phyloP scores from a whole-genome alignment of 306 rosid species.

The Lupinus albus region DNA sequence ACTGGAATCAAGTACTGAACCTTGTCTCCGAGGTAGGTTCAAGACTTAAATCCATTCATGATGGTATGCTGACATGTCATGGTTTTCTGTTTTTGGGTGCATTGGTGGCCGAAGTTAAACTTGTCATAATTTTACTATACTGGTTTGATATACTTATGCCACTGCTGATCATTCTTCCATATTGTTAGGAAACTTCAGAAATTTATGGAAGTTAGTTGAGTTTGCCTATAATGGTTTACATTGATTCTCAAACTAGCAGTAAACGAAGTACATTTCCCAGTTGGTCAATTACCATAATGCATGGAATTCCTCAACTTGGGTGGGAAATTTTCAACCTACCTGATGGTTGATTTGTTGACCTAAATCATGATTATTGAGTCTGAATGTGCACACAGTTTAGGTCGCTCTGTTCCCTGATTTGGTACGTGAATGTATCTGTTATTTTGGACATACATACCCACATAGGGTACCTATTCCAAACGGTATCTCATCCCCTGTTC shows the following conservation, averaged over 20 bases:
- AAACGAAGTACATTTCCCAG: conserved; percentile 1
- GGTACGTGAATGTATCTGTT: conserved; percentile 4
- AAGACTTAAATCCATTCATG: conserved; percentile 17
- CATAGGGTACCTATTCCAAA: no score
- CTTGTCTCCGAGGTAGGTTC: conserved; percentile 28
- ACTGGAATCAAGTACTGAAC: conserved; percentile 14
- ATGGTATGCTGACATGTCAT: conserved; percentile 1
- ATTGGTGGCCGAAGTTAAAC: background rate
- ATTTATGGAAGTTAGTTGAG: conserved; percentile 5
- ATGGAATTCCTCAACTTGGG: background rate
- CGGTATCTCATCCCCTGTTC: no score
- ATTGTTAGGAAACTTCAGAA: conserved; percentile 10
- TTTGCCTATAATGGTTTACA: conserved; percentile 1
- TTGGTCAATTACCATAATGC: background rate
- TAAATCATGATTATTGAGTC: conserved; percentile 36
- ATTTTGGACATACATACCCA: conserved; percentile 7
- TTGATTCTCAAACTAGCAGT: conserved; percentile 9
- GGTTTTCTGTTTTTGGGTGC: background rate
- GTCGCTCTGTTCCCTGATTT: conserved; percentile 1
- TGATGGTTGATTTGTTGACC: conserved; percentile 43
- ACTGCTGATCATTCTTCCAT: background rate
- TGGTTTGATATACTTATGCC: conserved; percentile 2
- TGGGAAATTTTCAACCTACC: background rate
- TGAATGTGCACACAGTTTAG: background rate
- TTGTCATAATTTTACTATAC: background rate